Evolutionary conservation across 2,329 filamentous ascomycete species (phyloP).

Genomic region (Fusarium dlaminii): DNA sequence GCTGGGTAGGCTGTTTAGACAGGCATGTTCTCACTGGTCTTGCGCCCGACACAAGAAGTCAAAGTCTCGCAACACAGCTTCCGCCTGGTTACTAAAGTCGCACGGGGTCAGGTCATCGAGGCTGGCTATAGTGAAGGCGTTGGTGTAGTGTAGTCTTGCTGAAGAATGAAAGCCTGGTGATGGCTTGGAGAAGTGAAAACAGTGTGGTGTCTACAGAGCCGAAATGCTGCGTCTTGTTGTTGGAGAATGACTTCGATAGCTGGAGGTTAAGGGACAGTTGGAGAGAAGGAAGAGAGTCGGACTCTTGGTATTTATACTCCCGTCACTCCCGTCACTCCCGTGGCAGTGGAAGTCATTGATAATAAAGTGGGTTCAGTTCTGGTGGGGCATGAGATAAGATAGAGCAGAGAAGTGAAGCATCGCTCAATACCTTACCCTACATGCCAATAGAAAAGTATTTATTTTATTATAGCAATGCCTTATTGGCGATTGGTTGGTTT

Average conservation of each 20-base stretch:
- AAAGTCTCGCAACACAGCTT: background rate
- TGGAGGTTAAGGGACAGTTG: background rate
- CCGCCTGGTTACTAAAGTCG: background rate
- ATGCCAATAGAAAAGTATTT: fast-evolving
- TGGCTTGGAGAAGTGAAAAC: too few species aligned
- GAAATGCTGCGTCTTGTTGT: background rate
- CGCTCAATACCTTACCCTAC: background rate
- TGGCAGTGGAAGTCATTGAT: background rate
- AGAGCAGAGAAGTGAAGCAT: background rate
- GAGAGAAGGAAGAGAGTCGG: too few species aligned
- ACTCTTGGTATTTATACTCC: background rate
- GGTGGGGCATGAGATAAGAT: background rate
- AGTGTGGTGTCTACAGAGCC: too few species aligned
- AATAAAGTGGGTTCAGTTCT: background rate
- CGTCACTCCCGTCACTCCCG: background rate
- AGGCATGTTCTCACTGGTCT: background rate
- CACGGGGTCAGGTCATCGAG: fast-evolving
- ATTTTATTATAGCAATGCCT: fast-evolving
- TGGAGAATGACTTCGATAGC: fast-evolving
- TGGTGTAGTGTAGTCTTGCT: background rate
- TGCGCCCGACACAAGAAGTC: fast-evolving
- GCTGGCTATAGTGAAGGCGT: too few species aligned
- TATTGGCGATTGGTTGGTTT: fast-evolving
- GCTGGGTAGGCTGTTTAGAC: background rate
- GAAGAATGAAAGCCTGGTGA: background rate